phyloP scores from a whole-genome alignment of 345 rosid species.

The Pugionium cornutum region DNA sequence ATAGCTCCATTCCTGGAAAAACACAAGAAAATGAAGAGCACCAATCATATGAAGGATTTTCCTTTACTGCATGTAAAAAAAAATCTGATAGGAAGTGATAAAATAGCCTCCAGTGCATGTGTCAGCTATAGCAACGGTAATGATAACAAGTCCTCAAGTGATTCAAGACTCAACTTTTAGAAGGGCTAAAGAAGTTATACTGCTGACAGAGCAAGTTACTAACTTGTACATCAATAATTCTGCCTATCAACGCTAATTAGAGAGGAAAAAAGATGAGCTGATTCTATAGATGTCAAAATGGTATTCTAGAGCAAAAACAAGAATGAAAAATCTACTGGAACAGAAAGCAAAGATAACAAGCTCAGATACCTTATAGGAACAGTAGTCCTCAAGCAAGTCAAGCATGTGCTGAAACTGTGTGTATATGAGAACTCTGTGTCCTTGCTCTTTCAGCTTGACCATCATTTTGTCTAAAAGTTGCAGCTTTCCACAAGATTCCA shows the following conservation, averaged over 20 bases:
- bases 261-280: neutral
- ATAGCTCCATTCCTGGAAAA: slow-evolving; percentile 75
- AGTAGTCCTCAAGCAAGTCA: slow-evolving; percentile 94
- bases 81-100: slow-evolving; percentile 11
- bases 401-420: slow-evolving; percentile 98
- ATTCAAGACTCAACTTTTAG: slow-evolving; percentile 1
- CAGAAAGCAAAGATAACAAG: slow-evolving; percentile 10
- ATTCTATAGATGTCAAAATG: slow-evolving; percentile 14
- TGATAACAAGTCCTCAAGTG: slow-evolving; percentile 9
- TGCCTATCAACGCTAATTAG: neutral
- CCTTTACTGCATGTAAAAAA: slow-evolving; percentile 24
- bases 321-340: slow-evolving; percentile 21
- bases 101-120: slow-evolving; percentile 17
- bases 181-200: neutral
- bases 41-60: slow-evolving; percentile 12
- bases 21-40: slow-evolving; percentile 16
- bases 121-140: slow-evolving; percentile 16
- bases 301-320: slow-evolving; percentile 12
- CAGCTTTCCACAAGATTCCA: slow-evolving; percentile 91
- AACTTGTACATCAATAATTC: slow-evolving; percentile 4
- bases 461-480: slow-evolving; percentile 94
- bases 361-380: slow-evolving; percentile 63
- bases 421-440: slow-evolving; percentile 96
- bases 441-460: slow-evolving; percentile 96
- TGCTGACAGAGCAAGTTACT: neutral